phyloP scores from a whole-genome alignment of 768 basidiomycete genomes.

The Suillus bovinus region DNA sequence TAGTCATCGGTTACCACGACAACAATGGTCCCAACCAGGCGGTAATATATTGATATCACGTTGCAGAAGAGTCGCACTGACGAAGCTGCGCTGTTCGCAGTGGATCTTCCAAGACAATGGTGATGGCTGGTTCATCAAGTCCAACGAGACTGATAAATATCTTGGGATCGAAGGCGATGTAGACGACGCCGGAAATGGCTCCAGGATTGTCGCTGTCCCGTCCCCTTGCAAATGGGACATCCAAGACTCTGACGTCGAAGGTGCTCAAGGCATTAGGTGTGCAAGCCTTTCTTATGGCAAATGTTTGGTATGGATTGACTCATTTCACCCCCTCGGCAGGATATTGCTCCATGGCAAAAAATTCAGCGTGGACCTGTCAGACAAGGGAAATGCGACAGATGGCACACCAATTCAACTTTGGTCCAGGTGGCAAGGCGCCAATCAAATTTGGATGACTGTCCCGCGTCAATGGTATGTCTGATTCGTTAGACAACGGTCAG shows the following conservation, averaged over 20 bases:
- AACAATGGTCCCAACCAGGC: constrained; percentile 50
- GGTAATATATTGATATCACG: constrained; percentile 29
- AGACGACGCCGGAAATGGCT: constrained; percentile 34
- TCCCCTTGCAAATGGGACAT: constrained; percentile 50
- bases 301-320: too few relatives aligned
- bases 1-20: constrained; percentile 51
- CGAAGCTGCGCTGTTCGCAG: constrained; percentile 26
- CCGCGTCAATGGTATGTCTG: neutral
- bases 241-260: constrained; percentile 41
- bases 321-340: constrained; percentile 34
- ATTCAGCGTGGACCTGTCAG: constrained; percentile 48
- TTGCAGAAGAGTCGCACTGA: neutral
- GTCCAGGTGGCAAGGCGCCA: constrained; percentile 47
- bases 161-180: constrained; percentile 35
- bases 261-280: constrained; percentile 23
- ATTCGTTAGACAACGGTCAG: neutral
- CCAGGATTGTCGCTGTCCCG: constrained; percentile 37
- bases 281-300: too few relatives aligned
- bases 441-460: constrained; percentile 54
- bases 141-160: constrained; percentile 40
- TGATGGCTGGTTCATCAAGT: constrained; percentile 45
- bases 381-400: constrained; percentile 43
- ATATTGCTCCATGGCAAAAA: constrained; percentile 45
- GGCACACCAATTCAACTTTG: constrained; percentile 50
- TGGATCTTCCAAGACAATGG: constrained; percentile 45